Evolutionary conservation across 768 basidiomycete genomes (phyloP).

Genomic region (Lactarius evosmus): DNA sequence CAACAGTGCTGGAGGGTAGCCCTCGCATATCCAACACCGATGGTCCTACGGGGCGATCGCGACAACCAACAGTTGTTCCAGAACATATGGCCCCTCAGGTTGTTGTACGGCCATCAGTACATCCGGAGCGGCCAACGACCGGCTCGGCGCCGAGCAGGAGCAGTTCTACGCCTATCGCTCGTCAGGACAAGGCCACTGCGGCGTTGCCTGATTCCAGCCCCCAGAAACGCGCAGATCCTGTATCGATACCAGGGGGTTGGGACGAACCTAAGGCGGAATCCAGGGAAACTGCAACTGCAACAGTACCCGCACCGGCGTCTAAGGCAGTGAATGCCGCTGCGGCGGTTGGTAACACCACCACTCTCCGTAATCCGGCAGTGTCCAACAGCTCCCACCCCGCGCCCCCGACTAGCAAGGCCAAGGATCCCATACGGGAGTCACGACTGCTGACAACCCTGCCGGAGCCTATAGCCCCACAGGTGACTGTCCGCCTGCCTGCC

Average conservation of each 20-base stretch:
- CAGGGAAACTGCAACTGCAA: background rate
- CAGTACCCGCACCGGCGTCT: background rate
- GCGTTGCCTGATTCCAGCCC: background rate
- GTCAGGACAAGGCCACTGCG: background rate
- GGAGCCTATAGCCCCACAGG: slow-evolving; percentile 1
- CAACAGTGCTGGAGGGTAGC: background rate
- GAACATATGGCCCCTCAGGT: background rate
- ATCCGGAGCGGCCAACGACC: background rate
- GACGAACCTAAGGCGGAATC: background rate
- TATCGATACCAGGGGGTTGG: background rate
- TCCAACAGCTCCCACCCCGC: background rate
- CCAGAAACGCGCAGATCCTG: background rate
- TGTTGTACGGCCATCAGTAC: background rate
- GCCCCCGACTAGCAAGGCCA: background rate
- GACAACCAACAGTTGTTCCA: background rate
- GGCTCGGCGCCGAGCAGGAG: background rate
- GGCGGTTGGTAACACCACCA: background rate
- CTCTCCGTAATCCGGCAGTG: background rate
- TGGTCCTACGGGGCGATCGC: background rate
- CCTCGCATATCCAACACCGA: background rate
- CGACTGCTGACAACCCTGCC: background rate
- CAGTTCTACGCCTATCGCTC: background rate
- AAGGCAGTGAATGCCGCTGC: background rate
- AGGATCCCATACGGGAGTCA: background rate
- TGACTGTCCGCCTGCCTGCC: background rate